Evolutionary conservation across 23 red algal species (phyloP).

Genomic region (Gracilariopsis chorda): DNA sequence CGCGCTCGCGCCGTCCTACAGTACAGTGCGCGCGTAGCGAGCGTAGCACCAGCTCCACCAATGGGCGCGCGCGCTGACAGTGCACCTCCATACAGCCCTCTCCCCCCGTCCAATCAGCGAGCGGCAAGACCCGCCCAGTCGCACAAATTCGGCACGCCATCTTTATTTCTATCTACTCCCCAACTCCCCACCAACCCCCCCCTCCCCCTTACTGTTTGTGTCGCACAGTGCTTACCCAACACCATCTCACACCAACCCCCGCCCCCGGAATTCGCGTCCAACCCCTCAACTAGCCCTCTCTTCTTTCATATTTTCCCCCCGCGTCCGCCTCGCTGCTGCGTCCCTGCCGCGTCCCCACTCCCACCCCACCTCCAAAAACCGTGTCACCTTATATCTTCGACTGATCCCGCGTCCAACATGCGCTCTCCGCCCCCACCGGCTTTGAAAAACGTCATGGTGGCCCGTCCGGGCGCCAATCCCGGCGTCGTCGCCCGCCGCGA

Average conservation of each 20-base stretch:
- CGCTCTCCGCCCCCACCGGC: slow-evolving; percentile 26
- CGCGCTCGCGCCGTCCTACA: no score
- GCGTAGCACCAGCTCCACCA: no score
- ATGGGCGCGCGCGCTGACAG: no score
- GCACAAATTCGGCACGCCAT: background rate
- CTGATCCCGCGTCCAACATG: background rate
- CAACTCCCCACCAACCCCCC: background rate
- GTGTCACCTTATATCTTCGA: background rate
- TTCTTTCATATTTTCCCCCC: background rate
- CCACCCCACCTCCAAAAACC: background rate
- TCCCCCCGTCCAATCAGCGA: slow-evolving; percentile 5
- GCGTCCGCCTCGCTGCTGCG: background rate
- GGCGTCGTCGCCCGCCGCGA: slow-evolving; percentile 3
- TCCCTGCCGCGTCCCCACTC: background rate
- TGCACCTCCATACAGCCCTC: no score
- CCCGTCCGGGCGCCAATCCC: slow-evolving; percentile 4
- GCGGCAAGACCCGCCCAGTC: background rate
- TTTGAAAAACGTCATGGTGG: slow-evolving; percentile 22
- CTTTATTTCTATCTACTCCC: background rate
- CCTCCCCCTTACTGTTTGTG: background rate
- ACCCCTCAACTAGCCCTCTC: no score
- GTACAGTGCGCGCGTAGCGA: background rate
- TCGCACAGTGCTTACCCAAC: background rate
- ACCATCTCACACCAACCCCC: background rate
- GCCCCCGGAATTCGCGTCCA: background rate